phyloP scores from a whole-genome alignment of 176 grass and related monocot species.

The Oryza meyeriana region DNA sequence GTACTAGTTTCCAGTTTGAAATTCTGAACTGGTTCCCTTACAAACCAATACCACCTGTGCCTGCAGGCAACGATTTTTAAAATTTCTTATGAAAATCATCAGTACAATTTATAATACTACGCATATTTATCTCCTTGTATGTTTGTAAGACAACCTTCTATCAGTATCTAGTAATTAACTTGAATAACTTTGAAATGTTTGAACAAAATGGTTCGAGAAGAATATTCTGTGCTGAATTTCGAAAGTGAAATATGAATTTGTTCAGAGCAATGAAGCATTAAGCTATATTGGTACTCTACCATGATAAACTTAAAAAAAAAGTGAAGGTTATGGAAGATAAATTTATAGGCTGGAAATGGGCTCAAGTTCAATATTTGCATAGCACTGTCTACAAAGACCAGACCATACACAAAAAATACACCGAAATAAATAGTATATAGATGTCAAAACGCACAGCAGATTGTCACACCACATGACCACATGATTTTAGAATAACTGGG shows the following conservation, averaged over 20 bases:
- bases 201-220: background rate
- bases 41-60: background rate
- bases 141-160: background rate
- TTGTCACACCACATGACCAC: background rate
- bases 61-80: background rate
- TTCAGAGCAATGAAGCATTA: background rate
- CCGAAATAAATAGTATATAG: background rate
- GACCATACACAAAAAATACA: background rate
- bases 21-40: background rate
- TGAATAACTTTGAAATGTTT: background rate
- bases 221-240: slow-evolving; percentile 1
- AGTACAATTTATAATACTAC: background rate
- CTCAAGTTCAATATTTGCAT: background rate
- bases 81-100: background rate
- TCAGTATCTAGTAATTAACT: background rate
- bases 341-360: background rate
- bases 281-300: background rate
- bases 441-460: background rate
- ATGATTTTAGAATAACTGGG: too few relatives aligned
- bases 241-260: background rate
- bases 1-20: background rate
- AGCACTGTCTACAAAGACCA: background rate
- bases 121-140: background rate
- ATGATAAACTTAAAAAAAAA: background rate
- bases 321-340: background rate